phyloP scores from a whole-genome alignment of 257 asterid species.

The Solanum clarkiae region DNA sequence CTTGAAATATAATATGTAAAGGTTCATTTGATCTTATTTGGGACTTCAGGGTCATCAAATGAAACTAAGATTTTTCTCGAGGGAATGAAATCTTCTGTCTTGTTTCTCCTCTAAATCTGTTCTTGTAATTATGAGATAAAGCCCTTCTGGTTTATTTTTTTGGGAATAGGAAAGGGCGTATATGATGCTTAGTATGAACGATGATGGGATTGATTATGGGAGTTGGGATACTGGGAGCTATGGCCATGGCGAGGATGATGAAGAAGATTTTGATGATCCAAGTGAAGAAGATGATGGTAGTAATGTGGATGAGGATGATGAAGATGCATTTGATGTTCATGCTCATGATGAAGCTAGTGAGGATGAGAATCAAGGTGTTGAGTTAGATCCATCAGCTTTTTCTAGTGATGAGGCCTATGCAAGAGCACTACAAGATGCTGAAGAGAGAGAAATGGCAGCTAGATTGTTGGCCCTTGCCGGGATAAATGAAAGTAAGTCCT shows the following conservation, averaged over 20 bases:
- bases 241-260: slow-evolving; percentile 35
- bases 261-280: slow-evolving; percentile 46
- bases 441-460: slow-evolving; percentile 84
- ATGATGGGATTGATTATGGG: slow-evolving; percentile 48
- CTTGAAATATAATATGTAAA: neutral
- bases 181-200: slow-evolving; percentile 78
- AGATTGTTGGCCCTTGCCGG: slow-evolving; percentile 82
- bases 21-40: neutral
- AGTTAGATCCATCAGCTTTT: slow-evolving; percentile 76
- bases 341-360: slow-evolving; percentile 43
- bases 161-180: slow-evolving; percentile 78
- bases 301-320: slow-evolving; percentile 40
- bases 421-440: slow-evolving; percentile 90
- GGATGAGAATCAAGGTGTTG: slow-evolving; percentile 35
- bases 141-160: neutral
- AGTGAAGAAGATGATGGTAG: slow-evolving; percentile 62
- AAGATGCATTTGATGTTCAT: slow-evolving; percentile 57
- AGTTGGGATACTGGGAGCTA: slow-evolving; percentile 68
- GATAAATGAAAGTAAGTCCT: slow-evolving; percentile 44
- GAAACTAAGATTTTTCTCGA: neutral
- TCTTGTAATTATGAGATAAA: neutral
- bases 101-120: neutral
- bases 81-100: neutral
- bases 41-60: neutral
- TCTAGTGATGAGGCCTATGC: slow-evolving; percentile 94